Evolutionary conservation across 202 grass and related monocot species (phyloP), one percentile per base, ranked within the genome.

Genomic region (Hordeum pubiflorum): DNA sequence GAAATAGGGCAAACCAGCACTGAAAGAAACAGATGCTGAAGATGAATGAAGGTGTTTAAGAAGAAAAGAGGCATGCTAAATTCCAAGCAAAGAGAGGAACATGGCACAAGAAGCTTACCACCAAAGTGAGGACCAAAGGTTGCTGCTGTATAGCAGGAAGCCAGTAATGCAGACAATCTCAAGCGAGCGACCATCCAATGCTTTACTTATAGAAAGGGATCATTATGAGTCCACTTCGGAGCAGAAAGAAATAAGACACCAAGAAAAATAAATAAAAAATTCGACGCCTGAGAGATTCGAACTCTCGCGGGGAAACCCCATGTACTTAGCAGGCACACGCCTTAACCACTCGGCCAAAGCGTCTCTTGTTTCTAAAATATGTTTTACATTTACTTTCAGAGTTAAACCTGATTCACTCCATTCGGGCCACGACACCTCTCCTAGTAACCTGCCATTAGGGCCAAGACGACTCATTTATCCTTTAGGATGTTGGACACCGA

Each of bases 311-410:
- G 90, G 87, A 90, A 90, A 88, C 87, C 89, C 85, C 93, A 95
- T 95, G 89, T 95, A 92, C 89, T 90, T 92, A 90, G 90, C 87
- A 95, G 90, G 87, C 93, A 90, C 92, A 92, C 92, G 89, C 87
- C 89, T 94, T 90, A 89, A 89, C 90, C 90, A 92, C 90, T 92
- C 87, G 87, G 90, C 86, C 90, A 89, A 89, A 89, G 83, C 83
- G 80, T 84, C 89, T 40, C 48, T 52, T 52, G 48, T 52, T 52
- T 52, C 15, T 52, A 52, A n/a, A 18, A 7, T 52, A 52, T 52
- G 6, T 52, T 52, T n/a, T 18, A 52, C 17, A 18, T 52, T 52
- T 52, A 52, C 48, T 52, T 52, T 52, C 48, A 52, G 48, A n/a
- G 15, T 1, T 52, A 52, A 52, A 52, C 48, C 6, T 3, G 6